Evolutionary conservation across 75 land plant genomes (phyloP), one percentile per base, ranked within the genome.

Genomic region (Selaginella tamariscina): DNA sequence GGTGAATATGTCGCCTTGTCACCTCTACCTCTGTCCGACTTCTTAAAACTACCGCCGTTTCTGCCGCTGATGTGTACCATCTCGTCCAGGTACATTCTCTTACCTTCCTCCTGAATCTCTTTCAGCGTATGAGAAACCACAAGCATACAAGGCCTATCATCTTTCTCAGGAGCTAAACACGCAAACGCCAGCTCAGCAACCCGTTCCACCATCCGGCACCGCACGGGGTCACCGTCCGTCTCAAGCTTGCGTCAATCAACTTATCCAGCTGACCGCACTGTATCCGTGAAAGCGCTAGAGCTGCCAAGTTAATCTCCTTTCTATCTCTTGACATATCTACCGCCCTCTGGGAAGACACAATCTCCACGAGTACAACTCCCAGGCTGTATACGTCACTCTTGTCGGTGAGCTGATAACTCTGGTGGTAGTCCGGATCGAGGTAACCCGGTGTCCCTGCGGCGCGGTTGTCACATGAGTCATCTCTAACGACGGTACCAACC

Each of bases 111-210:
- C 49, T 15, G 49, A 39, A 67, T 31, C 57, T 31, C 56, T 30
- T 29, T 9, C 65, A 78, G 60, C 21, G 30, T 68, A 27, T 74
- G 74, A 8, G 56, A 29, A 23, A 86, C 82, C 32, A 78, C 81
- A 27, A 71, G 67, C 82, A 89, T 86, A 26, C 76, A 32, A 2
- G 95, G 95, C 31, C 95, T 75, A 60, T 71, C 72, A 8, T 86
- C 89, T 64, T 73, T 72, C 55, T 84, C 83, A 27, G 68, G 65
- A 31, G 80, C 77, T 68, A 89, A 65, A 68, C 95, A 89, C 56
- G 49, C 68, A 65, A 89, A 80, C 2, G 85, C 87, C 56, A 89
- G 31, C 73, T 82, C 82, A 0, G 85, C 90, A 22, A 89, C 83
- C 32, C 31, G 15, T 15, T 39, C 49, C 49, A 39, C 49, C 49